Evolutionary conservation across 1,284 basidiomycete species (phyloP).

Genomic region (Ustilago cynodontis): DNA sequence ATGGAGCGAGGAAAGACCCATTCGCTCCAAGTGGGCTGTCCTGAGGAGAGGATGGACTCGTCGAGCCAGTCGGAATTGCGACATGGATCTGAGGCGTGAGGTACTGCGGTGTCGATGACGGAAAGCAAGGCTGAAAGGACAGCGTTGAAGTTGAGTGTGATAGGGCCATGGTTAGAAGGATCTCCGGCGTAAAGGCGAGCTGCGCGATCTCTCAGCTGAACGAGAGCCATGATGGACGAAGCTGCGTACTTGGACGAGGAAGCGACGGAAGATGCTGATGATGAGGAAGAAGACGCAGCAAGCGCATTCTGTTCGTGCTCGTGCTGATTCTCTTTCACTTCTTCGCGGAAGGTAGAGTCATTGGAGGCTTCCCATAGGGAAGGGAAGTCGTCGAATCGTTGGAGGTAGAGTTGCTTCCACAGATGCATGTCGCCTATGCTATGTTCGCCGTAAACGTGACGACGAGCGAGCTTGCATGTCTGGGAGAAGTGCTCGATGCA

Average conservation of each 20-base stretch:
- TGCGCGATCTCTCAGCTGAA: slow-evolving; percentile 45
- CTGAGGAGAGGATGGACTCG: slow-evolving; percentile 22
- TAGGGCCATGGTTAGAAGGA: slow-evolving; percentile 13
- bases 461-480: slow-evolving; percentile 43
- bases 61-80: slow-evolving; percentile 39
- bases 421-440: slow-evolving; percentile 30
- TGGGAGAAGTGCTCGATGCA: slow-evolving; percentile 51
- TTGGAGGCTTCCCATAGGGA: slow-evolving; percentile 15
- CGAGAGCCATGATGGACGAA: slow-evolving; percentile 37
- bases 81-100: slow-evolving; percentile 8
- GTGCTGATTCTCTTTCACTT: not conserved
- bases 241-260: not conserved
- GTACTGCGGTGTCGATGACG: slow-evolving; percentile 40
- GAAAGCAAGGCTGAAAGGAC: slow-evolving; percentile 40
- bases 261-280: slow-evolving; percentile 13
- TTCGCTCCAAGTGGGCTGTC: slow-evolving; percentile 37
- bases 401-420: slow-evolving; percentile 45
- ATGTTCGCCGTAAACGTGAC: slow-evolving; percentile 31
- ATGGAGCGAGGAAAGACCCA: slow-evolving; percentile 46
- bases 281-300: slow-evolving; percentile 13
- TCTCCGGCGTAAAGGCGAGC: slow-evolving; percentile 26
- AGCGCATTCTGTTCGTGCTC: not conserved
- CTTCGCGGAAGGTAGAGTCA: not conserved
- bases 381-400: slow-evolving; percentile 34
- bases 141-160: slow-evolving; percentile 37